Conservation (phyloP, 305 asterid genomes). For the Vinca major region DNA sequence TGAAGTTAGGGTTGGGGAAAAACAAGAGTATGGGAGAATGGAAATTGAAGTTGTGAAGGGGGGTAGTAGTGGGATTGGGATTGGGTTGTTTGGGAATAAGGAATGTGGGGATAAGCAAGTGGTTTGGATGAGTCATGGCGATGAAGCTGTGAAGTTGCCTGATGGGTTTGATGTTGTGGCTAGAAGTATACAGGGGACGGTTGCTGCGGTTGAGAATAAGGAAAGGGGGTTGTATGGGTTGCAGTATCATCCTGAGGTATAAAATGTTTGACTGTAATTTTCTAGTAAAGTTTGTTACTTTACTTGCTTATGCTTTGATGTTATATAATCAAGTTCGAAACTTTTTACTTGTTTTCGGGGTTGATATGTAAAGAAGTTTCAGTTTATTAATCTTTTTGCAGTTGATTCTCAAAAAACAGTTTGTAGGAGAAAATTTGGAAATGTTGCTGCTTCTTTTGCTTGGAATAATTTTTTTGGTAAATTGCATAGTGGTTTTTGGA, state of each 20-base stretch:
- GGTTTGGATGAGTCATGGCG: constrained; percentile 99
- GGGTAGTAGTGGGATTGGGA: background rate
- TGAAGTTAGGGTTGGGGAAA: constrained; percentile 61
- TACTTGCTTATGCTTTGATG: background rate
- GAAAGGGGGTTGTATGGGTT: constrained; percentile 61
- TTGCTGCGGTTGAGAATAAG: constrained; percentile 67
- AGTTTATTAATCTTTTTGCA: too few species aligned
- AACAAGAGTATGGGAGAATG: constrained; percentile 95
- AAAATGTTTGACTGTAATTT: background rate
- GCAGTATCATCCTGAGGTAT: constrained; percentile 97
- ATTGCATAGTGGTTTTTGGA: background rate
- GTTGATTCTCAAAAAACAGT: too few species aligned
- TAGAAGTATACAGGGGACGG: constrained; percentile 66
- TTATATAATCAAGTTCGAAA: background rate
- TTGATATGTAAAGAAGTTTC: background rate
- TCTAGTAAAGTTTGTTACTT: background rate
- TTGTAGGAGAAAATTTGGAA: background rate
- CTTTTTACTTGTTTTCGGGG: background rate
- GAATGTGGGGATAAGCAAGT: constrained; percentile 62
- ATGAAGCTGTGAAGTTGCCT: constrained; percentile 79
- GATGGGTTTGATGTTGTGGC: constrained; percentile 86
- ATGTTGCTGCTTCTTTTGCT: background rate
- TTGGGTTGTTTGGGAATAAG: constrained; percentile 58
- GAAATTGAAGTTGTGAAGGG: constrained; percentile 50
- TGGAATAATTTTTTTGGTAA: background rate